phyloP scores from a whole-genome alignment of 768 basidiomycete species.

The Tricholoma matsutake region DNA sequence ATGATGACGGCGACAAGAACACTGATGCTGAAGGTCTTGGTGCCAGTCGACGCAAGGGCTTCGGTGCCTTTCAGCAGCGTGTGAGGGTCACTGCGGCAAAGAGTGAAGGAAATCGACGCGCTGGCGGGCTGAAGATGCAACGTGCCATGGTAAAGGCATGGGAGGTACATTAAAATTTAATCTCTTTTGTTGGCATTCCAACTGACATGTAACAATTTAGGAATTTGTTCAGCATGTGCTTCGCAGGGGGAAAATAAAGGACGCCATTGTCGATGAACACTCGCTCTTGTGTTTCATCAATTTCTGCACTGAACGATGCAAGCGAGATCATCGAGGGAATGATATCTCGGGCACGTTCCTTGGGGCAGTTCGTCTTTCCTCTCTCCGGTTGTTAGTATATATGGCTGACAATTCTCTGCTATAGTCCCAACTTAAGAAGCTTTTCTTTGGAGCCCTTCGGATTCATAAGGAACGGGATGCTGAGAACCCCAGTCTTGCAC shows the following conservation, averaged over 20 bases:
- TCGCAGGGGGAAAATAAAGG: conserved; percentile 13
- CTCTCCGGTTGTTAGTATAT: not conserved
- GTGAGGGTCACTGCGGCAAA: conserved; percentile 17
- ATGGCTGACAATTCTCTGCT: not conserved
- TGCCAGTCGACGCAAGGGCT: not conserved
- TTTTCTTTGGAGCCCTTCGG: conserved; percentile 27
- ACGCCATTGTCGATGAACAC: conserved; percentile 28
- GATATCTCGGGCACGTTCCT: conserved; percentile 26
- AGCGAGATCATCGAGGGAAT: conserved; percentile 14
- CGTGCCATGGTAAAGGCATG: conserved; percentile 18
- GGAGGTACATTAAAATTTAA: conserved; percentile 12
- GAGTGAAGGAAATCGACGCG: conserved; percentile 20
- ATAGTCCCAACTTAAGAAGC: conserved; percentile 30
- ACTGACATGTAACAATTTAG: not conserved
- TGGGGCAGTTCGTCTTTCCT: conserved; percentile 23
- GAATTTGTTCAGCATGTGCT: conserved; percentile 2
- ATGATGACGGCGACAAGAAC: not conserved
- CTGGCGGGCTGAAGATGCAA: conserved; percentile 24
- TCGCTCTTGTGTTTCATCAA: conserved; percentile 24
- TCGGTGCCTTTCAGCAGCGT: conserved; percentile 9
- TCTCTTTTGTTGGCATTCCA: not conserved
- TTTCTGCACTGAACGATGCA: conserved; percentile 20
- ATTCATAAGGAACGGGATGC: conserved; percentile 30
- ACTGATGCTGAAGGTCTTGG: not conserved
- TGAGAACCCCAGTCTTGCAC: conserved; percentile 12